Conservation (phyloP, 805 yeast genomes). For the Pichia eremophila region DNA sequence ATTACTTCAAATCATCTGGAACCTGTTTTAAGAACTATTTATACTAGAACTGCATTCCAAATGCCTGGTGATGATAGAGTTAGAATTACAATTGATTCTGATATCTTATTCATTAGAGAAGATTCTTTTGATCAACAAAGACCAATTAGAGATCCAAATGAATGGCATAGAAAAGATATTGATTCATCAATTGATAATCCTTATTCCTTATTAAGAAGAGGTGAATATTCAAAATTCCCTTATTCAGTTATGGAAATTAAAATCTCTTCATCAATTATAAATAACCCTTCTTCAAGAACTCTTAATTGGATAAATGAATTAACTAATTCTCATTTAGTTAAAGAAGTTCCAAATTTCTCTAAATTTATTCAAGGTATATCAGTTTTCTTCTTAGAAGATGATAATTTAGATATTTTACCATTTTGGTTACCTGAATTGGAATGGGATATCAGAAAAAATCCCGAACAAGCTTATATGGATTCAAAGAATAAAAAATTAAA, state of each 20-base stretch:
- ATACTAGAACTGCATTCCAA: slow-evolving; percentile 92
- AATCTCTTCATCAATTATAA: slow-evolving; percentile 31
- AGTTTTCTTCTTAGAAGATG: slow-evolving; percentile 79
- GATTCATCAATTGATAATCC: slow-evolving; percentile 71
- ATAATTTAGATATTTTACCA: slow-evolving; percentile 80
- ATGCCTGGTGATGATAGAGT: slow-evolving; percentile 95
- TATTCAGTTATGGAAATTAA: slow-evolving; percentile 84
- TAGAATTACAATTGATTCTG: slow-evolving; percentile 83
- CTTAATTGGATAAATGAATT: slow-evolving; percentile 78
- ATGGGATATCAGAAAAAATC: slow-evolving; percentile 63
- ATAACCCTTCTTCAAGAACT: slow-evolving; percentile 40
- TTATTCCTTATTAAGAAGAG: slow-evolving; percentile 65
- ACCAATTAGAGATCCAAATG: slow-evolving; percentile 81
- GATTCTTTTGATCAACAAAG: slow-evolving; percentile 76
- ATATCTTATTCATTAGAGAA: slow-evolving; percentile 79
- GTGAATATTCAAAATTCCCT: slow-evolving; percentile 79
- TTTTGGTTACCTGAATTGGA: slow-evolving; percentile 93
- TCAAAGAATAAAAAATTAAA: slow-evolving; percentile 45
- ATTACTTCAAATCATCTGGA: slow-evolving; percentile 59
- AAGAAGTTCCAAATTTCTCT: slow-evolving; percentile 89
- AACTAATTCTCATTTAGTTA: slow-evolving; percentile 72
- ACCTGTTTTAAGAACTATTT: slow-evolving; percentile 80
- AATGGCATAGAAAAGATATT: slow-evolving; percentile 90
- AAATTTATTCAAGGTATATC: slow-evolving; percentile 92
- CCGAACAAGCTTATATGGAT: slow-evolving; percentile 69